Evolutionary conservation across 257 asterid genomes (phyloP).

Genomic region (Solanum rostratum): DNA sequence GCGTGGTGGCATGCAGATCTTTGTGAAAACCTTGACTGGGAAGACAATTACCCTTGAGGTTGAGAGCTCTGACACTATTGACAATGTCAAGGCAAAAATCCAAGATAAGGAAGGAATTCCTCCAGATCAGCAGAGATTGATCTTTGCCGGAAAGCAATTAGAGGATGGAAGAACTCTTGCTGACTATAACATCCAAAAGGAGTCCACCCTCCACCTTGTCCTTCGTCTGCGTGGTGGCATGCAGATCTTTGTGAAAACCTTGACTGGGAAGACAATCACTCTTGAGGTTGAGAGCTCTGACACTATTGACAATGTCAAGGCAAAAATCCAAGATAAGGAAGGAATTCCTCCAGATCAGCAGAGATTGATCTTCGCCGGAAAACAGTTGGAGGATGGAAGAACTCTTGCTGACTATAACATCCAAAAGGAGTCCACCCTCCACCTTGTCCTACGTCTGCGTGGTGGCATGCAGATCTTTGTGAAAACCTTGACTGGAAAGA

Average conservation of each 20-base stretch:
- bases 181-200: not conserved
- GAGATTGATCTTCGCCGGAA: conserved; percentile 5
- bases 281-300: conserved; percentile 9
- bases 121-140: not conserved
- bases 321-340: conserved; percentile 5
- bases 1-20: not conserved
- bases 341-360: conserved; percentile 13
- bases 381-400: conserved; percentile 11
- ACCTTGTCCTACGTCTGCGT: not conserved
- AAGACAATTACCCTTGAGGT: not conserved
- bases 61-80: not conserved
- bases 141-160: not conserved
- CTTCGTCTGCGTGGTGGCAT: not conserved
- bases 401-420: conserved; percentile 12
- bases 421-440: not conserved
- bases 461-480: conserved; percentile 14
- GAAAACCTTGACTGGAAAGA: conserved; percentile 8
- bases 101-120: not conserved
- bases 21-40: not conserved
- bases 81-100: not conserved
- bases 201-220: not conserved
- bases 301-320: conserved; percentile 5
- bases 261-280: conserved; percentile 1
- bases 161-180: not conserved
- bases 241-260: conserved; percentile 5